Evolutionary conservation across 73 alveolate genomes (phyloP), one percentile per base, ranked within the genome.

Genomic region (Blepharisma stoltei): DNA sequence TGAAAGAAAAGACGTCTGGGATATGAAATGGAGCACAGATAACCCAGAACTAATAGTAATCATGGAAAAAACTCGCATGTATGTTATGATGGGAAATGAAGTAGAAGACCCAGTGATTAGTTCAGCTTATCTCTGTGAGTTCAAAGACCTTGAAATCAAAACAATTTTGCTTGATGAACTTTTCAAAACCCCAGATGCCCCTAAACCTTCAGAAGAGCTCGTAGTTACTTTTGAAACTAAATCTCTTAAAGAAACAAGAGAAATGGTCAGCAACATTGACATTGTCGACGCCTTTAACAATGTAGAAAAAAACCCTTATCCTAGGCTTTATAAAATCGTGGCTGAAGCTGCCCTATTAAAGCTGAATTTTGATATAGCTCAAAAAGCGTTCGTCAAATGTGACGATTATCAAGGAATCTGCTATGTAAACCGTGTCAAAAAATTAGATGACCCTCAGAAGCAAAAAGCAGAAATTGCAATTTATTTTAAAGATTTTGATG

Each of bases 1-100:
- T 82, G 98, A 92, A 65, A 90, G 91, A 76, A 90, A 93, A 75
- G 98, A 97, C 77, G 98, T 97, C 65, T 97, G 99, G 99, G 83
- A 92, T 80, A 91, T 97, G 77, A 85, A 95, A 75, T 97, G 99
- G 99, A 90, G 98, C 47, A 86, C 94, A 70, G 99, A 97, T 90
- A 93, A 94, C 65, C 99, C 99, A 1, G 83, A 83, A 54, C 91
- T 89, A 79, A 96, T 98, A 71, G 99, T 98, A 32, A 83, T 94
- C 73, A 92, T 97, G 98, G 99, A 84, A 76, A 96, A 96, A 88
- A 96, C 97, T 69, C 92, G 98, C 54, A 86, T 96, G 81, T 90
- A 89, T 84, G 94, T 96, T 6, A 84, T 93, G 55, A 77, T 76
- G 6, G 91, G 81, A 21, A 45, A 66, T 76, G 80, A 81, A 53